These are phyloP conservation scores for Gossypium turneri DNA, from an alignment of 345 rosid genomes.

Conservation along the genomic window DNA sequence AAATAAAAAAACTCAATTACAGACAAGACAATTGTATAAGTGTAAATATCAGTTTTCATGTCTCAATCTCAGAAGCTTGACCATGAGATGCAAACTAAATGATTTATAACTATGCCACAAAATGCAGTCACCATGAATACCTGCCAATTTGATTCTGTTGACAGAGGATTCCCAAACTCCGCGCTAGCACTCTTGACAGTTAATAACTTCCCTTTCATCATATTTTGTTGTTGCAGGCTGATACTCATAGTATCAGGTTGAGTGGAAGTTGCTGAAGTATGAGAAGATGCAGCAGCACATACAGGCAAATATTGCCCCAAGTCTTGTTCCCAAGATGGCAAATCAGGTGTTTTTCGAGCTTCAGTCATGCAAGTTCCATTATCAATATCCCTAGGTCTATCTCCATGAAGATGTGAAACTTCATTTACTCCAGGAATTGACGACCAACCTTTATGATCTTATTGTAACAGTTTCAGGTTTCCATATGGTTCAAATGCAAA, in stretches of 20 bases:
- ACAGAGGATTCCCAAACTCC: constrained; percentile 35
- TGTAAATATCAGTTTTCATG: no score
- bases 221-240: constrained; percentile 29
- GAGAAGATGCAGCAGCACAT: constrained; percentile 34
- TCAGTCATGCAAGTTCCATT: constrained; percentile 23
- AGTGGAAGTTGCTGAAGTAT: constrained; percentile 27
- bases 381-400: constrained; percentile 27
- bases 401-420: constrained; percentile 34
- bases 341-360: constrained; percentile 45
- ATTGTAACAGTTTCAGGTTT: constrained; percentile 16
- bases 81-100: background rate
- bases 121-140: constrained; percentile 27
- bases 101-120: background rate
- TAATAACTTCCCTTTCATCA: constrained; percentile 31
- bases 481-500: constrained; percentile 17
- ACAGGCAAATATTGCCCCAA: constrained; percentile 42
- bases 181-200: constrained; percentile 27
- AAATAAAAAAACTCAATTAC: background rate
- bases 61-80: background rate
- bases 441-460: constrained; percentile 28
- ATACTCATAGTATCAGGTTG: constrained; percentile 26
- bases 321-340: constrained; percentile 62
- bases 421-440: constrained; percentile 30
- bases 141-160: constrained; percentile 61
- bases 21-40: background rate